Conservation (phyloP, 1,284 basidiomycete species). For the Coniophora puteana region DNA sequence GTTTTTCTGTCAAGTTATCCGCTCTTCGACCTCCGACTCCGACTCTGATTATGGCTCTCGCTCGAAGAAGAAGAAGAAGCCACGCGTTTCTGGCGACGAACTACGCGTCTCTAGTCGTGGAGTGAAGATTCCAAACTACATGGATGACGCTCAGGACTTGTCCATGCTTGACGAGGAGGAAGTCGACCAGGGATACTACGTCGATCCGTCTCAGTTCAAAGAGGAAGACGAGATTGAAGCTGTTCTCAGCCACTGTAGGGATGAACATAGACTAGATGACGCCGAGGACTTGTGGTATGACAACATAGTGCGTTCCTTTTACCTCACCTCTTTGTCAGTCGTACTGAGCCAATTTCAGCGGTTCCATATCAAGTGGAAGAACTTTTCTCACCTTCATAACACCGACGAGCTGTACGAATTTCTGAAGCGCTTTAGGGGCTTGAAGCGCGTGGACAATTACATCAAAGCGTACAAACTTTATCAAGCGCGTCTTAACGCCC, state of each 20-base stretch:
- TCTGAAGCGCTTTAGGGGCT: conserved; percentile 87
- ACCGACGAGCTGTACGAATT: conserved; percentile 97
- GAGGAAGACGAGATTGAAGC: conserved; percentile 89
- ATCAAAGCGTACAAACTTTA: conserved; percentile 85
- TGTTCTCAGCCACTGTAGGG: conserved; percentile 77
- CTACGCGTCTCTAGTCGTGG: conserved; percentile 80
- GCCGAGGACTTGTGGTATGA: conserved; percentile 77
- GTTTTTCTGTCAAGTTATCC: conserved; percentile 33
- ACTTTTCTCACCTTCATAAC: conserved; percentile 92
- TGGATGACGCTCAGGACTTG: conserved; percentile 81
- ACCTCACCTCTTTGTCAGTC: not conserved
- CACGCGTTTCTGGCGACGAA: conserved; percentile 55
- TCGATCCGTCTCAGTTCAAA: conserved; percentile 49
- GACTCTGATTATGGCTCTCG: conserved; percentile 87
- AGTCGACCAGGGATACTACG: conserved; percentile 46
- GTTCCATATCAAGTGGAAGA: conserved; percentile 96
- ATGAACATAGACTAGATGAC: conserved; percentile 77
- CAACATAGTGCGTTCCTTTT: conserved; percentile 66
- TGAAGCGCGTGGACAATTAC: conserved; percentile 99
- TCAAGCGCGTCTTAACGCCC: conserved; percentile 64
- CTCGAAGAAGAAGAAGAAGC: conserved; percentile 83
- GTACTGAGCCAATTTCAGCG: conserved; percentile 47
- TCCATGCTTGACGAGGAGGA: conserved; percentile 73
- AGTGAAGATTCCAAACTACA: conserved; percentile 80
- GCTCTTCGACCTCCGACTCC: conserved; percentile 58